Evolutionary conservation across 768 basidiomycete genomes (phyloP).

Genomic region (Fistulinella prunicolor): DNA sequence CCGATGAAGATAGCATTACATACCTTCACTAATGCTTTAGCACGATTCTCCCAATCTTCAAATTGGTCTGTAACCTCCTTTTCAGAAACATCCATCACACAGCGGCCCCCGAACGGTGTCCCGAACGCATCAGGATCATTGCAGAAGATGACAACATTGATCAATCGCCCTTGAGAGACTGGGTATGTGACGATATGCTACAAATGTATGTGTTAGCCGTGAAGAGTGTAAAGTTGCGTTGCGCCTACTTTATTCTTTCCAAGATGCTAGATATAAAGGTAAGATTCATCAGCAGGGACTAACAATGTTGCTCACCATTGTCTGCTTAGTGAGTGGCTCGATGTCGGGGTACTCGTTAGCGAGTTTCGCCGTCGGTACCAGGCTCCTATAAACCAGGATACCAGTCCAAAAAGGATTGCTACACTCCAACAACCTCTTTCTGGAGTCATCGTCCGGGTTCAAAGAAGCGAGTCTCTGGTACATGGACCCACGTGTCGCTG

Average conservation of each 20-base stretch:
- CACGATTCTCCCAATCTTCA: constrained; percentile 22
- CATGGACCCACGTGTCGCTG: constrained; percentile 31
- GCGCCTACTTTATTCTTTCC: constrained; percentile 18
- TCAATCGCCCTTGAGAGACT: constrained; percentile 33
- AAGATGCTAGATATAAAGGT: constrained; percentile 18
- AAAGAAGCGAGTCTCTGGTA: constrained; percentile 16
- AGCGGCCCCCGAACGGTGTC: constrained; percentile 29
- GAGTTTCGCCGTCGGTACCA: constrained; percentile 32
- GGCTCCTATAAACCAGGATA: constrained; percentile 35
- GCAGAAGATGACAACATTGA: constrained; percentile 36
- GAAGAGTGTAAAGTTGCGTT: neutral
- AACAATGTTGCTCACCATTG: constrained; percentile 8
- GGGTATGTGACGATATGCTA: constrained; percentile 43
- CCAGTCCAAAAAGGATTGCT: constrained; percentile 41
- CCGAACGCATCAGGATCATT: constrained; percentile 31
- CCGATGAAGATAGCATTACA: neutral
- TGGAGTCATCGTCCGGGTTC: constrained; percentile 1
- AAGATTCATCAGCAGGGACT: neutral
- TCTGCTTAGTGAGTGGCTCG: constrained; percentile 24
- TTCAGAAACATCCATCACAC: constrained; percentile 28
- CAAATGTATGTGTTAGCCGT: neutral
- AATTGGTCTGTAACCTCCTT: constrained; percentile 32
- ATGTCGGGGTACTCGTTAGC: constrained; percentile 33
- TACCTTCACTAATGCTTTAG: constrained; percentile 13
- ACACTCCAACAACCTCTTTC: constrained; percentile 14